Conservation (phyloP, 2,329 filamentous ascomycete species). For the Colletotrichum eremochloae region DNA sequence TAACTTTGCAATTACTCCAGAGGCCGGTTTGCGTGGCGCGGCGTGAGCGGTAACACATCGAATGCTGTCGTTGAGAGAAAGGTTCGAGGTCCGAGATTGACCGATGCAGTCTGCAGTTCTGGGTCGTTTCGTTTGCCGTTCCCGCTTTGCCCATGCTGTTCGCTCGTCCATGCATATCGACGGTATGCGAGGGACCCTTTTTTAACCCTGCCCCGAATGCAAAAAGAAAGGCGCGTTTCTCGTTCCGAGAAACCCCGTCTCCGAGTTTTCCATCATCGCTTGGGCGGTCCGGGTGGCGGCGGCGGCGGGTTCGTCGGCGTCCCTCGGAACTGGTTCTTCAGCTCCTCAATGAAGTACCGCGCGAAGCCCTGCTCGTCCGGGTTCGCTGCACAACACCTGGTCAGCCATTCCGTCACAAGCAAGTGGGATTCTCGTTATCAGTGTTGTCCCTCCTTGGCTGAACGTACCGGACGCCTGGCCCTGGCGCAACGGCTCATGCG, state of each 20-base stretch:
- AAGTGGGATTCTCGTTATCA: fast-evolving
- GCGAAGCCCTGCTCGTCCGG: conserved; percentile 35
- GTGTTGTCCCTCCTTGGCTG: no score
- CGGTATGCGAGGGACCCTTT: no score
- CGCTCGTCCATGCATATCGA: not conserved
- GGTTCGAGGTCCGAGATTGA: not conserved
- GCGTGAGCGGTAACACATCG: not conserved
- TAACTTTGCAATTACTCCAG: not conserved
- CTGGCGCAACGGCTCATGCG: conserved; percentile 63
- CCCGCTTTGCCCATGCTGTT: not conserved
- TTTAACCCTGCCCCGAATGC: no score
- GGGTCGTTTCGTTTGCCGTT: not conserved
- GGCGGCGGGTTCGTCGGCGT: conserved; percentile 56
- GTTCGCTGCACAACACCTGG: conserved; percentile 7
- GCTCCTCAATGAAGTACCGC: conserved; percentile 63
- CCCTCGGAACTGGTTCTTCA: conserved; percentile 64
- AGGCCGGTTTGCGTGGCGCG: not conserved
- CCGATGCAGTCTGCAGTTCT: not conserved
- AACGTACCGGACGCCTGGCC: conserved; percentile 65
- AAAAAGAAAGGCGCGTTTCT: not conserved
- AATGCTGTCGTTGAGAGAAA: no score
- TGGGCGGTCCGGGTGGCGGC: conserved; percentile 35
- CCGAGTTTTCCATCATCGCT: conserved; percentile 39
- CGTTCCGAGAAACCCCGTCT: not conserved
- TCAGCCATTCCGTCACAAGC: not conserved